Evolutionary conservation across 805 yeast genomes (phyloP).

Genomic region (Millerozyma miso): DNA sequence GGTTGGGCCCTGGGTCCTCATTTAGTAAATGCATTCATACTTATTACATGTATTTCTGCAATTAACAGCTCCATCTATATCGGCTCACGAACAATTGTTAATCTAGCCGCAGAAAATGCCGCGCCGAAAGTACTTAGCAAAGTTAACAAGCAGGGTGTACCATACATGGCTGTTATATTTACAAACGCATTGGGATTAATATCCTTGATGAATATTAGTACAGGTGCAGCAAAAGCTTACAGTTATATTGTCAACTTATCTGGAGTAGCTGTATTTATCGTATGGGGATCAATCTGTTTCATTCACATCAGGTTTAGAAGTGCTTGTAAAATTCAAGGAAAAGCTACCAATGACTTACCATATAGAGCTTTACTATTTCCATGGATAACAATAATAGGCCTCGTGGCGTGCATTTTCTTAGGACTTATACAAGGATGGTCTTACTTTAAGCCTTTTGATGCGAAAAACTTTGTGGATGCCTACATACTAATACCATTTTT

Average conservation of each 20-base stretch:
- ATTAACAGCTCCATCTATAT: conserved; percentile 66
- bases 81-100: conserved; percentile 64
- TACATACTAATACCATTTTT: conserved; percentile 62
- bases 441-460: conserved; percentile 53
- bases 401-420: conserved; percentile 47
- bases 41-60: conserved; percentile 63
- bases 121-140: conserved; percentile 55
- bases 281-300: conserved; percentile 54
- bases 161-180: conserved; percentile 52
- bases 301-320: conserved; percentile 55
- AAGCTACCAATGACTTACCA: conserved; percentile 29
- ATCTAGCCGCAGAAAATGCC: conserved; percentile 56
- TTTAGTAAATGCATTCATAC: conserved; percentile 57
- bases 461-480: conserved; percentile 47
- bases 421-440: conserved; percentile 68
- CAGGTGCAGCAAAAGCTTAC: conserved; percentile 61
- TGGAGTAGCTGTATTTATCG: conserved; percentile 65
- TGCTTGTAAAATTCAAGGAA: conserved; percentile 34
- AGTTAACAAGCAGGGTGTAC: conserved; percentile 59
- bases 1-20: conserved; percentile 45
- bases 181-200: conserved; percentile 53
- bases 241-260: conserved; percentile 46
- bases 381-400: conserved; percentile 43
- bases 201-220: conserved; percentile 49
- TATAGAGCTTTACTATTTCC: conserved; percentile 47